Conservation (phyloP, 345 rosid genomes). For the Triadica sebifera region DNA sequence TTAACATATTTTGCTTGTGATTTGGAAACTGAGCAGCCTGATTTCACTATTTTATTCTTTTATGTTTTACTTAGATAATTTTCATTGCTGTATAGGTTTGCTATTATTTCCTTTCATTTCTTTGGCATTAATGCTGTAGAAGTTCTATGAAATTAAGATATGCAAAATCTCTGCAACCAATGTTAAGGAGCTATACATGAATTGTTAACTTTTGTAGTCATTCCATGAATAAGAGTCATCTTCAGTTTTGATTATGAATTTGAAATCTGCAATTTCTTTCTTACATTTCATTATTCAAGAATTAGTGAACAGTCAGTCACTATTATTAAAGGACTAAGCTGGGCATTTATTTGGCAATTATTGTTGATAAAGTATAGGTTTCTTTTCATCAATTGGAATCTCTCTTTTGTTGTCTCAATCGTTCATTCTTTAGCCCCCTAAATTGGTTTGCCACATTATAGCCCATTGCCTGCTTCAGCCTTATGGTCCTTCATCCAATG, state of each 20-base stretch:
- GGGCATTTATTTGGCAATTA: neutral
- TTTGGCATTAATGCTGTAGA: neutral
- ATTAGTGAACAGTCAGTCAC: neutral
- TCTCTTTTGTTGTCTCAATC: neutral
- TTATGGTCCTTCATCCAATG: neutral
- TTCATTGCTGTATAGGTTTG: neutral
- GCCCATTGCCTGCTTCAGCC: neutral
- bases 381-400: neutral
- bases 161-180: neutral
- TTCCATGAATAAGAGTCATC: neutral
- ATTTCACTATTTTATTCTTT: neutral
- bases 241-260: neutral
- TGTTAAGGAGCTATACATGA: neutral
- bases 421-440: neutral
- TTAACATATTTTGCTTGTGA: neutral
- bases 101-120: neutral
- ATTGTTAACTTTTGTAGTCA: too few relatives aligned
- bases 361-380: neutral
- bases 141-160: too few relatives aligned
- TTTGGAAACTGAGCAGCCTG: neutral
- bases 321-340: neutral
- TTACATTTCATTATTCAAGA: neutral
- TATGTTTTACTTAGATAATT: neutral
- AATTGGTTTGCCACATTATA: neutral
- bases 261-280: neutral